Evolutionary conservation across 140 eudicot genomes (phyloP).

Genomic region (Stevia rebaudiana): DNA sequence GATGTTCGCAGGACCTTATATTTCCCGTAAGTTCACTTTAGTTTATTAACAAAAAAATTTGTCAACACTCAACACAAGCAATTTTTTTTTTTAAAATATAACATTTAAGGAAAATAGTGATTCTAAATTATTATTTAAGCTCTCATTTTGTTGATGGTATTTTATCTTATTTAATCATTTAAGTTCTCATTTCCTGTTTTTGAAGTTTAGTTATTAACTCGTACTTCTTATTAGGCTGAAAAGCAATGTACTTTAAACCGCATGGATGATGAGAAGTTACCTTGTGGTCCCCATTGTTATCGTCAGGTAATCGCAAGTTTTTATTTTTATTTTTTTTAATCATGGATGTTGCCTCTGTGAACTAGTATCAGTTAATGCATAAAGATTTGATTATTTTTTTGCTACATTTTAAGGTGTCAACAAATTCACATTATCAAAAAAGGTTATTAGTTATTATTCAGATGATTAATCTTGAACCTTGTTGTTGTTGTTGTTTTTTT

Average conservation of each 20-base stretch:
- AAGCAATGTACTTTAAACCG: conserved; percentile 57
- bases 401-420: background rate
- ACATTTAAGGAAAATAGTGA: background rate
- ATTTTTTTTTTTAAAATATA: background rate
- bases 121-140: background rate
- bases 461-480: background rate
- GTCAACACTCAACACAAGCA: too few relatives aligned
- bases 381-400: background rate
- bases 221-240: conserved; percentile 53
- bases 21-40: conserved; percentile 68
- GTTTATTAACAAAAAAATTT: too few relatives aligned
- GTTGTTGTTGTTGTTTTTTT: too few relatives aligned
- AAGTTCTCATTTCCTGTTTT: conserved; percentile 1
- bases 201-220: background rate
- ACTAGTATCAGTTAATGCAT: background rate
- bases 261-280: conserved; percentile 56
- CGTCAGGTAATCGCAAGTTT: conserved; percentile 48
- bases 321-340: background rate
- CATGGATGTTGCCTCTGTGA: background rate
- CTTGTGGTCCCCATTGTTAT: conserved; percentile 81
- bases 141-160: conserved; percentile 1
- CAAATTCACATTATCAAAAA: background rate
- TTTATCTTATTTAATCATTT: background rate
- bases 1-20: conserved; percentile 93
- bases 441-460: conserved; percentile 4